phyloP scores from a whole-genome alignment of 495 filamentous ascomycete species.

The Mycothermus thermophilus region DNA sequence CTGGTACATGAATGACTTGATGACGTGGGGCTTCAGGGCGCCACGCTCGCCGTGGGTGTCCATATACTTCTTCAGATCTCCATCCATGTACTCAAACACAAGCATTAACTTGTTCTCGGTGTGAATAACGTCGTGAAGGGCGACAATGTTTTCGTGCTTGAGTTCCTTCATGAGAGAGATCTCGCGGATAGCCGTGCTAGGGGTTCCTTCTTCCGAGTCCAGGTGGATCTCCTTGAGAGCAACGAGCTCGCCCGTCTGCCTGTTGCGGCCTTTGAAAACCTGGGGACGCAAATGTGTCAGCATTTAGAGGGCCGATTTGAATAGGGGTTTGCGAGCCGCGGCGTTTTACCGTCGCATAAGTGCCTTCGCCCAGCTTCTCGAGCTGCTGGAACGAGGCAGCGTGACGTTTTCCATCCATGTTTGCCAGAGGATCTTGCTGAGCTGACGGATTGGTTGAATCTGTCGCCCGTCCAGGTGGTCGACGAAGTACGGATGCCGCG shows the following conservation, averaged over 20 bases:
- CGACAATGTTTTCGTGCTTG: slow-evolving; percentile 96
- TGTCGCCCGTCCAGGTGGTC: too few relatives aligned
- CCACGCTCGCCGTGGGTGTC: slow-evolving; percentile 75
- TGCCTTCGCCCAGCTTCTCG: slow-evolving; percentile 96
- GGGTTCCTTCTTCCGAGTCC: slow-evolving; percentile 95
- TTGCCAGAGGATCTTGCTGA: too few relatives aligned
- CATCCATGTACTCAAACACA: slow-evolving; percentile 96
- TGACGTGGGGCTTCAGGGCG: slow-evolving; percentile 65
- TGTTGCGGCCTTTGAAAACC: slow-evolving; percentile 98
- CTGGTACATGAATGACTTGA: slow-evolving; percentile 98
- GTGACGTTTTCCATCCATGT: slow-evolving; percentile 79
- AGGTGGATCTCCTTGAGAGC: slow-evolving; percentile 98
- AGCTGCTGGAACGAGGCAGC: slow-evolving; percentile 97
- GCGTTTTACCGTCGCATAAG: slow-evolving; percentile 82
- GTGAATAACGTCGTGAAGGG: slow-evolving; percentile 95
- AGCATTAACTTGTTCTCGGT: slow-evolving; percentile 99
- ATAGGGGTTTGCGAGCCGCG: slow-evolving; percentile 4
- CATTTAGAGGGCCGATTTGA: too few relatives aligned
- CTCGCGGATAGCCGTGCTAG: slow-evolving; percentile 95
- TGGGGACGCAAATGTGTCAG: too few relatives aligned
- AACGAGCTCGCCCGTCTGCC: slow-evolving; percentile 89
- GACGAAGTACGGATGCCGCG: too few relatives aligned
- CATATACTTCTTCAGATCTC: slow-evolving; percentile 99
- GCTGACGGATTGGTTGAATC: too few relatives aligned
- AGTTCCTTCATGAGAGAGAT: slow-evolving; percentile 99